Conservation (phyloP, 768 basidiomycete species). For the Boletellus emodensis region DNA sequence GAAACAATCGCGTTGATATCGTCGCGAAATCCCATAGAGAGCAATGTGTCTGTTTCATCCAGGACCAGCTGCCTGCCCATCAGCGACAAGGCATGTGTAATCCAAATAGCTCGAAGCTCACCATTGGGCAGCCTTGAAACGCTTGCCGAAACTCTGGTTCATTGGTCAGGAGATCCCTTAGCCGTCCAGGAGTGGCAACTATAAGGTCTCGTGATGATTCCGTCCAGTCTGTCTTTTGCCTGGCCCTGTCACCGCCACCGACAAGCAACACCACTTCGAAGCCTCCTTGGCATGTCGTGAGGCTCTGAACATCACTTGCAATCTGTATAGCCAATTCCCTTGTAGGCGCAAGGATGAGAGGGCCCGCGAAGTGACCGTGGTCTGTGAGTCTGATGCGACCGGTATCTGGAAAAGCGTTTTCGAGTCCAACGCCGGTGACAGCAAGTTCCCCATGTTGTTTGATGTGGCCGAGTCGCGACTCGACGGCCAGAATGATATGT, state of each 20-base stretch:
- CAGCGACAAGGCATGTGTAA: not conserved
- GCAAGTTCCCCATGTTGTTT: slow-evolving; percentile 39
- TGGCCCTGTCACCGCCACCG: slow-evolving; percentile 65
- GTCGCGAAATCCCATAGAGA: slow-evolving; percentile 89
- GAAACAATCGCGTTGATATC: slow-evolving; percentile 73
- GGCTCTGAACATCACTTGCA: slow-evolving; percentile 71
- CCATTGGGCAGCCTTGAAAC: slow-evolving; percentile 54
- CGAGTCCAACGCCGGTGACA: slow-evolving; percentile 45
- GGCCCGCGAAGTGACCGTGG: slow-evolving; percentile 53
- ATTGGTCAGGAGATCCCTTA: slow-evolving; percentile 66
- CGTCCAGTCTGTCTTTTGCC: slow-evolving; percentile 67
- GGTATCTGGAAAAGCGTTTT: slow-evolving; percentile 28
- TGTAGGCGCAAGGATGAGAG: slow-evolving; percentile 84
- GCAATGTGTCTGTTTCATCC: slow-evolving; percentile 88
- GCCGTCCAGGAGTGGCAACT: slow-evolving; percentile 86
- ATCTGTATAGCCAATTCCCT: slow-evolving; percentile 90
- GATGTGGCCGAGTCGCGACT: slow-evolving; percentile 65
- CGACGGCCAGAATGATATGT: slow-evolving; percentile 84
- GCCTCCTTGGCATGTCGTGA: slow-evolving; percentile 56
- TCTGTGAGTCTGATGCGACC: slow-evolving; percentile 33
- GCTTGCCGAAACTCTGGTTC: slow-evolving; percentile 53
- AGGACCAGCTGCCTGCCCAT: slow-evolving; percentile 63
- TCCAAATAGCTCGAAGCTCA: slow-evolving; percentile 32
- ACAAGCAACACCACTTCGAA: slow-evolving; percentile 72
- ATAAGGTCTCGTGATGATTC: slow-evolving; percentile 70